Percentiles rank a stretch among this genome's conserved stretches.
Conservation (phyloP, 139 green algal species). For the Tetradesmus obliquus region DNA sequence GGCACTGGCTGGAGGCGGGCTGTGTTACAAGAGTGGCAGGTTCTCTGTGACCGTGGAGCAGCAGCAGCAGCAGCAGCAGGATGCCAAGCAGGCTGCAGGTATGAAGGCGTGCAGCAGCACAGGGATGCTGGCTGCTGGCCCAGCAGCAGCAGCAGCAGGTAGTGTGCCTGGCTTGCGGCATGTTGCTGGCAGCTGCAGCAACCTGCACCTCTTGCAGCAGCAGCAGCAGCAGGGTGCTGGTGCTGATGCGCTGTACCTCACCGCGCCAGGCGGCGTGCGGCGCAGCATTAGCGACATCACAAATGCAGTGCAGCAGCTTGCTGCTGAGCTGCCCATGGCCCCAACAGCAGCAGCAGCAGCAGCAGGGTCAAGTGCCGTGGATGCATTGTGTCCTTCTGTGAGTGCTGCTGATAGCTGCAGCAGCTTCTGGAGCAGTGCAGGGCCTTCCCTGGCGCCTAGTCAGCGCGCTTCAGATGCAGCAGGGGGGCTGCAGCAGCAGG, state of each 20-base stretch:
- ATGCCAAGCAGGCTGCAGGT: not conserved
- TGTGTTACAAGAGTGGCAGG: slow-evolving; percentile 38
- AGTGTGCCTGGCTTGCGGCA: not conserved
- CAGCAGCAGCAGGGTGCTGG: not conserved
- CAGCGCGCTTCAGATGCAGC: not conserved
- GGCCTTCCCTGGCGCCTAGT: not conserved
- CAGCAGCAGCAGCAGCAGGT: not conserved
- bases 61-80: slow-evolving; percentile 13
- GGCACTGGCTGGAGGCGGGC: not conserved
- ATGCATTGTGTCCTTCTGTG: not conserved
- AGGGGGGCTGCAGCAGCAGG: not conserved
- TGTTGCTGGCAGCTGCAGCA: not conserved
- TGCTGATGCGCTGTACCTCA: not conserved
- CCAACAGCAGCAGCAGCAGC: slow-evolving; percentile 1
- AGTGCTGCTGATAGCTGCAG: slow-evolving; percentile 7
- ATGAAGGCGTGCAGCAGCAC: not conserved
- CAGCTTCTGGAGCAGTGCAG: not conserved
- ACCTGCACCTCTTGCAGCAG: not conserved
- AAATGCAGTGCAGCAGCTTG: not conserved
- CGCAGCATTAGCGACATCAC: not conserved
- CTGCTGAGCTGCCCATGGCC: not conserved
- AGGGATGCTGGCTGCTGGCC: not conserved
- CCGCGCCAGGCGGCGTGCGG: not conserved
- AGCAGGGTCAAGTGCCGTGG: not conserved
- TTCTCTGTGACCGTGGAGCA: slow-evolving; percentile 33